Evolutionary conservation across 768 basidiomycete genomes (phyloP), one percentile per base, ranked within the genome.

Genomic region (Imleria badia): DNA sequence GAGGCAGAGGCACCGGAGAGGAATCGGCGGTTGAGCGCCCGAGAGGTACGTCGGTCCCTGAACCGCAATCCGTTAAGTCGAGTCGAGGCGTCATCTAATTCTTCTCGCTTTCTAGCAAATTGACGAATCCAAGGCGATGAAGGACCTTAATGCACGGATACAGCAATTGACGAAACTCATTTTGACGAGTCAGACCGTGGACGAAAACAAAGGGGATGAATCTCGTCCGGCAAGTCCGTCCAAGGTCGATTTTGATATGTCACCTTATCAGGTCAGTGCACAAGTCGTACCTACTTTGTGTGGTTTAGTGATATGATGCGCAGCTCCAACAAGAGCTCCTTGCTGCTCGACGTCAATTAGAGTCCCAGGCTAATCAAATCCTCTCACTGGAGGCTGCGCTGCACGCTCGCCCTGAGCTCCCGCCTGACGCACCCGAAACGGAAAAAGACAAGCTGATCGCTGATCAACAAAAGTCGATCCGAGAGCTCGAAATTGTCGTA

Each of bases 321-420:
- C 40, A 93, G 86, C 78, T 96, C 1, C 92, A 94, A 74, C 90
- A 95, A 77, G 91, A 94, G 56, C 81, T 96, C 17, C 84, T 95
- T 17, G 77, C 84, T 1, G 85, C 91, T 1, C 81, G 89, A 26
- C 80, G 85, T 19, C 83, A 94, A 59, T 71, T 96, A 34, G 88
- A 93, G 40, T 82, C 87, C 0, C 93, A 96, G 62, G 80, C 85
- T 0, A 86, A 81, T 8, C 91, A 95, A 61, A 91, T 96, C 45
- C 78, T 93, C 3, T 89, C 91, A 0, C 79, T 96, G 4, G 90
- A 94, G 68, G 85, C 83, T 0, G 83, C 91, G 0, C 77, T 96
- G 6, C 78, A 83, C 3, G 79, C 87, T 8, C 82, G 90, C 5
- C 89, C 91, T 0, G 78, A 81, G 34, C 70, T 88, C 11, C 82